These are phyloP conservation scores for Hemerocallis citrina DNA, from an alignment of 106 monocot genomes.

Conservation along the genomic window DNA sequence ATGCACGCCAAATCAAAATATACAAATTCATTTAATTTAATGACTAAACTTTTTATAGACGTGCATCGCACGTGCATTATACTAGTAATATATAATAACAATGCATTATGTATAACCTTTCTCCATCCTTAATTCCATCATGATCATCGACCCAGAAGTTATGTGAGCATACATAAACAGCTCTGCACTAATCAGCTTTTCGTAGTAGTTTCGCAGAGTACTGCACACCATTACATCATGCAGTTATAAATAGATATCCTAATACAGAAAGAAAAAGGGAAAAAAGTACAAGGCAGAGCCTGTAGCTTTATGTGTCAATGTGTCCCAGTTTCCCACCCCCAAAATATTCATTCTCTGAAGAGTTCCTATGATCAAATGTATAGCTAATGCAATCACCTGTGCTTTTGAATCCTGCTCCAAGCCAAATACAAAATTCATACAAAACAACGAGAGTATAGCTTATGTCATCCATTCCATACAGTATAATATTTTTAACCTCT, in stretches of 20 bases:
- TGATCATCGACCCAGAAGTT: slow-evolving; percentile 86
- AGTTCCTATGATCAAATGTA: slow-evolving; percentile 84
- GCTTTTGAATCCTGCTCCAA: slow-evolving; percentile 80
- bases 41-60: too few species aligned
- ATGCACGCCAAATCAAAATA: too few species aligned
- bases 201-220: slow-evolving; percentile 85
- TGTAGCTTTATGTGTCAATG: slow-evolving; percentile 78
- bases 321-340: slow-evolving; percentile 85
- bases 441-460: too few species aligned
- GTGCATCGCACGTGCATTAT: too few species aligned
- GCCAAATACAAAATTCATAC: background rate
- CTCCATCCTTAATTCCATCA: slow-evolving; percentile 80
- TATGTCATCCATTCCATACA: too few species aligned
- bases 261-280: background rate
- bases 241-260: too few species aligned
- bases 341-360: slow-evolving; percentile 75
- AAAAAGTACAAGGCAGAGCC: slow-evolving; percentile 10
- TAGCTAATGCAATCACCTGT: slow-evolving; percentile 77
- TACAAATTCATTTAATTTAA: too few species aligned
- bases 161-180: slow-evolving; percentile 86
- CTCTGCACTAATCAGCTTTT: slow-evolving; percentile 88
- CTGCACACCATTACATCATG: slow-evolving; percentile 19
- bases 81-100: too few species aligned
- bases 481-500: too few species aligned
- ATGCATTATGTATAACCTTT: slow-evolving; percentile 68